Evolutionary conservation across 495 filamentous ascomycete genomes (phyloP).

Genomic region (Jackrogersella multiformis): DNA sequence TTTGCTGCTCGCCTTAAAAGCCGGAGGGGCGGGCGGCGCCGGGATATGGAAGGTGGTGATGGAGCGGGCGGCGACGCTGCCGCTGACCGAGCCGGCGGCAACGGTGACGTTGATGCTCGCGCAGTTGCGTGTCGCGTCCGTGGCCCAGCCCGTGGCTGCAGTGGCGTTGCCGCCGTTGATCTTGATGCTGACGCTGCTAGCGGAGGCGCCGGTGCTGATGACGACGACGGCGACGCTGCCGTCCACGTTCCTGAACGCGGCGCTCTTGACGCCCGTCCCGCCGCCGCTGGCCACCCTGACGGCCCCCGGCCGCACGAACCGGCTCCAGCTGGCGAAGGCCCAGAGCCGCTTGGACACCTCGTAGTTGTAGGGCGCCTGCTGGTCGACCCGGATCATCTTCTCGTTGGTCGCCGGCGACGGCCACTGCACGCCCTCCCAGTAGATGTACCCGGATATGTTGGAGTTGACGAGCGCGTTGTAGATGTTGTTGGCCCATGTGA

Average conservation of each 20-base stretch:
- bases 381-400: conserved; percentile 56
- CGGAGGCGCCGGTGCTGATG: conserved; percentile 55
- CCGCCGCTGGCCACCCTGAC: conserved; percentile 49
- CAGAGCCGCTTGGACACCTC: conserved; percentile 59
- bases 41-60: conserved; percentile 51
- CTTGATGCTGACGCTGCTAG: conserved; percentile 45
- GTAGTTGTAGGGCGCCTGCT: conserved; percentile 49
- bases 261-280: conserved; percentile 51
- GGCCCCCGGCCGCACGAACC: conserved; percentile 62
- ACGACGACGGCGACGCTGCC: conserved; percentile 58
- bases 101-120: conserved; percentile 44
- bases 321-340: conserved; percentile 62
- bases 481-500: conserved; percentile 67
- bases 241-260: conserved; percentile 61
- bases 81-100: conserved; percentile 46
- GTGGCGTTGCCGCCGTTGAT: conserved; percentile 31
- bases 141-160: conserved; percentile 50
- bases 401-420: conserved; percentile 59
- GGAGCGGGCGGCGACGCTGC: conserved; percentile 49
- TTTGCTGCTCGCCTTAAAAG: neutral
- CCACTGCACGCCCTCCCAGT: conserved; percentile 65
- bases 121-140: conserved; percentile 50
- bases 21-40: conserved; percentile 18
- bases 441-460: conserved; percentile 60
- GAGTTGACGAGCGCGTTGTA: conserved; percentile 54